Evolutionary conservation across 352 stramenopile genomes (phyloP).

Genomic region (Albugo laibachii): DNA sequence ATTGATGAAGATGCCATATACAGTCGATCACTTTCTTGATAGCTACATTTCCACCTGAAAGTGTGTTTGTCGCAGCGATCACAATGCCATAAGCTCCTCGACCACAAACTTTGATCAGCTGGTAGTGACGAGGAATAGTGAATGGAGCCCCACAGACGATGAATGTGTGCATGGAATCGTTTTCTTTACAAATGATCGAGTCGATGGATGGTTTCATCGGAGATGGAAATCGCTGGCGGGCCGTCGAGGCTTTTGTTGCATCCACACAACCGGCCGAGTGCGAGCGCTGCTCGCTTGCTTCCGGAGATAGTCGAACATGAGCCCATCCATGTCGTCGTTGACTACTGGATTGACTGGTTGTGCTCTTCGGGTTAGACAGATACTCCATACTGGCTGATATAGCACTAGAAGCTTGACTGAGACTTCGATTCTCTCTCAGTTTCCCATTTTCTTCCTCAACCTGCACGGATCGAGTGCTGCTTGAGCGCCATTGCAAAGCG

Average conservation of each 20-base stretch:
- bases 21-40: slow-evolving; percentile 86
- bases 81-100: slow-evolving; percentile 79
- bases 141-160: slow-evolving; percentile 80
- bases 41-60: slow-evolving; percentile 64
- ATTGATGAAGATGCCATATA: slow-evolving; percentile 76
- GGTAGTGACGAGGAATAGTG: slow-evolving; percentile 67
- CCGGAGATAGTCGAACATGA: not conserved
- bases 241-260: not conserved
- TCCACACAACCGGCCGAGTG: slow-evolving; percentile 4
- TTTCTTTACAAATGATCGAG: slow-evolving; percentile 64
- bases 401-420: not conserved
- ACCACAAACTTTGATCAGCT: slow-evolving; percentile 78
- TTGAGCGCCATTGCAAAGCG: not conserved
- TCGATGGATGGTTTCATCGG: slow-evolving; percentile 7
- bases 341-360: not conserved
- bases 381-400: slow-evolving; percentile 35
- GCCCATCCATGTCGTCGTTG: too few relatives aligned
- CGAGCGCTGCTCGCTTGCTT: not conserved
- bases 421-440: too few relatives aligned
- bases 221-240: too few relatives aligned
- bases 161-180: slow-evolving; percentile 76
- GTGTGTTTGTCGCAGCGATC: slow-evolving; percentile 67
- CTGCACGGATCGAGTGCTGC: not conserved
- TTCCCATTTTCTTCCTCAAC: too few relatives aligned
- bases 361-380: slow-evolving; percentile 18